phyloP scores from a whole-genome alignment of 345 rosid species.

The Eutrema japonicum region DNA sequence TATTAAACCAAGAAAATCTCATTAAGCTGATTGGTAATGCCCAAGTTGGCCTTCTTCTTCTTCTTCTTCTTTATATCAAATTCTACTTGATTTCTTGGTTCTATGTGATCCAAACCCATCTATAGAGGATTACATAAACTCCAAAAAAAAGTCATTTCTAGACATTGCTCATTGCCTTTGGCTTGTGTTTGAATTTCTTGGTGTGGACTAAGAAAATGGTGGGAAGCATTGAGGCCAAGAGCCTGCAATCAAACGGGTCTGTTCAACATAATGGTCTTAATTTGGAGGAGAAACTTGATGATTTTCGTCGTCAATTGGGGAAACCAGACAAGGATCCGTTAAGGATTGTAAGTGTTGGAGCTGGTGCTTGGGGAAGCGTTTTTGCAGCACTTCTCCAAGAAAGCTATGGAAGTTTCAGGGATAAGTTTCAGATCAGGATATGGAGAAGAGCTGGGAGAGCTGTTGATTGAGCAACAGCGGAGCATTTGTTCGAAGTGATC shows the following conservation, averaged over 20 bases:
- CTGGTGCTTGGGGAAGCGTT: conserved; percentile 99
- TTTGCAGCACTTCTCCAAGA: conserved; percentile 90
- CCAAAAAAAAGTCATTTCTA: neutral
- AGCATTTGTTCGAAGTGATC: conserved; percentile 96
- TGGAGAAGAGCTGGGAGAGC: conserved; percentile 92
- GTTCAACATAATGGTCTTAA: conserved; percentile 54
- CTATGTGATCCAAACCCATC: conserved; percentile 2
- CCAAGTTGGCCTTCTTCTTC: conserved; percentile 18
- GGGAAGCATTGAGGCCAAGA: conserved; percentile 48
- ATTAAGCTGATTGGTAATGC: conserved; percentile 32
- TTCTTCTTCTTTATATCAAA: neutral
- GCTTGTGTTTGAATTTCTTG: conserved; percentile 23
- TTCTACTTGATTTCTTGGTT: conserved; percentile 17
- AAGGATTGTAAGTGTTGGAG: conserved; percentile 90
- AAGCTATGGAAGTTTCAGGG: conserved; percentile 77
- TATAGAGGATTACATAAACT: conserved; percentile 2
- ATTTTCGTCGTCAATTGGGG: conserved; percentile 67
- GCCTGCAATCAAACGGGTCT: conserved; percentile 52
- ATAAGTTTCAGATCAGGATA: conserved; percentile 85
- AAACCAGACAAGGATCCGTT: conserved; percentile 84
- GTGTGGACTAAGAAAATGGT: conserved; percentile 47
- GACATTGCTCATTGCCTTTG: conserved; percentile 15
- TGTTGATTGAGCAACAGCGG: conserved; percentile 76
- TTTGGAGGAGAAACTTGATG: conserved; percentile 79
- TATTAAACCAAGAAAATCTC: conserved; percentile 37